Evolutionary conservation across 2,329 filamentous ascomycete species (phyloP), one percentile per base, ranked within the genome.

Genomic region (Ophiostoma sp.): DNA sequence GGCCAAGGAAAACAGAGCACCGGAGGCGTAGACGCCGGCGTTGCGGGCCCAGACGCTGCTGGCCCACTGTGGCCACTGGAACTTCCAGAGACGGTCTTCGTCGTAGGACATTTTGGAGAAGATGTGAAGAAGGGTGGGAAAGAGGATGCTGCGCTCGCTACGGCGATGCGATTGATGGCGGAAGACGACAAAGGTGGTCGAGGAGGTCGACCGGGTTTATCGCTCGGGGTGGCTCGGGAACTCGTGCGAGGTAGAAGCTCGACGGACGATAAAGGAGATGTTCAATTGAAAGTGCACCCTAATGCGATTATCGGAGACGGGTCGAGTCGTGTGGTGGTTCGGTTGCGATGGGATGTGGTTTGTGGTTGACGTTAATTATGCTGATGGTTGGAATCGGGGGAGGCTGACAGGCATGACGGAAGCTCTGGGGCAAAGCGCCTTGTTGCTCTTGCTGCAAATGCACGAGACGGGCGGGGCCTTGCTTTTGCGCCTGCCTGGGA

Each of bases 1-100:
- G 75, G 89, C 89, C 79, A 91, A 83, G 66, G 89, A 90, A 85
- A 90, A 91, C 82, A 92, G 80, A 77, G 87, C 89, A 76, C 90
- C 90, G 66, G 90, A 86, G 71, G 82, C 80, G 81, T 91, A 92
- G 76, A 92, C 86, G 73, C 90, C 90, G 22, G 87, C 83, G 77
- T 90, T 90, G 78, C 89, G 88, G 75, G 88, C 88, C 84, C 86
- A 89, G 76, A 86, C 85, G 81, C 86, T 90, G 83, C 89, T 90
- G 73, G 91, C 84, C 89, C 89, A 92, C 79, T 90, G 88, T 72
- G 90, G 90, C 84, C 83, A 87, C 81, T 85, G 81, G 79, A 91
- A 91, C 84, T 90, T 91, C 87, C 87, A 91, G 77, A 91, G 88
- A 72, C 89, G 87, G 74, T 91, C 89, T 77, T 91, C 89, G 75